Evolutionary conservation across 257 asterid genomes (phyloP), one percentile per base, ranked within the genome.

Genomic region (Pogostemon cablin): DNA sequence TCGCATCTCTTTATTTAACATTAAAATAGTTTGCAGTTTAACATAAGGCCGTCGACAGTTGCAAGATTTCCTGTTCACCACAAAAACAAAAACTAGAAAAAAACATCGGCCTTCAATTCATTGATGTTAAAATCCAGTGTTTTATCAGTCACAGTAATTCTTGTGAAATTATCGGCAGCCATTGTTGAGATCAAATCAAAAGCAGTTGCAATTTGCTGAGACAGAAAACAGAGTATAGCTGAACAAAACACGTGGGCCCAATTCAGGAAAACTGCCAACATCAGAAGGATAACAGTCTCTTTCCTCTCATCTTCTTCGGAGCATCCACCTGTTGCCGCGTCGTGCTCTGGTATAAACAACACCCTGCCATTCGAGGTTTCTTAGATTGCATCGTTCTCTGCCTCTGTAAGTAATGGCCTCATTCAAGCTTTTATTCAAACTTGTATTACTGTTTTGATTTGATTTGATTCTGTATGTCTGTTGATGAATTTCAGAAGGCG

Each of bases 171-270:
- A 17, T 44, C n/a, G 34, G 48, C 68, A 65, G 40, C 42, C 35
- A 38, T 47, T 10, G 70, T 50, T 39, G 9, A 72, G 58, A 64
- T 72, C 48, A 44, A 42, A 25, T 42, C 54, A 2, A 7, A 39
- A 43, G 57, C 57, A 25, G 48, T 44, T 69, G 75, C 74, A 66
- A 25, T 57, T 44, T 69, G 75, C 74, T 48, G 74, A 57, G 20
- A 4, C 69, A 34, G 55, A 8, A 53, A 66, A 55, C 67, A 71
- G 54, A 8, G 4, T 48, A 2, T 74, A 42, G 52, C 55, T 44
- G 65, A 54, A 54, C n/a, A 20, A 25, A 70, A 71, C 81, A 77
- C n/a, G 12, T 35, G 74, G 81, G 25, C 73, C 81, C 81, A 72
- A 65, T 57, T 77, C 50, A 25, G 17, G 53, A 61, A 9, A 47